Conservation (phyloP, 805 yeast species). For the Grigorovia transvaalensis region DNA sequence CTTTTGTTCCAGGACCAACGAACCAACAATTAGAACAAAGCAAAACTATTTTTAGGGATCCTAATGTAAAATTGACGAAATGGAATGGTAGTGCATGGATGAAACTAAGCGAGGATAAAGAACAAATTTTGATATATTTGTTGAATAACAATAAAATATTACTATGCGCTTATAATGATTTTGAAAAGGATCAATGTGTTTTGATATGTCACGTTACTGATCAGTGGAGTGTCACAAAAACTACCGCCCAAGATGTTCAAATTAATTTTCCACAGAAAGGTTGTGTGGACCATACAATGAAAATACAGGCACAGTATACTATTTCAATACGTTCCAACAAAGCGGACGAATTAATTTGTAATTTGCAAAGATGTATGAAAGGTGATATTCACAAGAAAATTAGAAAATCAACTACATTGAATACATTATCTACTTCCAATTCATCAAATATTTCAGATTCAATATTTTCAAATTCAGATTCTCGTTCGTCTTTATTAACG, state of each 20-base stretch:
- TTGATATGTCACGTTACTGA: constrained; percentile 12
- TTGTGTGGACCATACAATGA: constrained; percentile 6
- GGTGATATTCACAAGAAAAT: constrained; percentile 10
- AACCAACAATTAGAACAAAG: not conserved
- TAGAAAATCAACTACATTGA: constrained; percentile 17
- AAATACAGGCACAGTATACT: constrained; percentile 2
- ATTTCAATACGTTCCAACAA: constrained; percentile 17
- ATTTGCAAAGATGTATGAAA: constrained; percentile 16
- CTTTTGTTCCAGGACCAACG: not conserved
- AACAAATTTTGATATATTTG: constrained; percentile 6
- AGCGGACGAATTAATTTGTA: constrained; percentile 13
- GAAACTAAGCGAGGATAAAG: constrained; percentile 5
- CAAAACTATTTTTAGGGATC: constrained; percentile 9
- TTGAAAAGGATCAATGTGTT: constrained; percentile 5
- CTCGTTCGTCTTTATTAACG: constrained; percentile 5
- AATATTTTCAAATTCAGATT: constrained; percentile 1
- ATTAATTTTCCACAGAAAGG: constrained; percentile 11
- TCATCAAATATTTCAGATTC: constrained; percentile 14
- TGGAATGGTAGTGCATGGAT: constrained; percentile 23
- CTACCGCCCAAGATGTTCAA: constrained; percentile 27
- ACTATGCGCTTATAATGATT: constrained; percentile 8
- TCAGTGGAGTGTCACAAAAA: constrained; percentile 16
- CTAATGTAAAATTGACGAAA: constrained; percentile 11
- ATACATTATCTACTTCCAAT: constrained; percentile 18
- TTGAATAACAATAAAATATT: constrained; percentile 5